Evolutionary conservation across 208 protist species (phyloP), one percentile per base, ranked within the genome.

Genomic region (Acanthamoeba sp.): DNA sequence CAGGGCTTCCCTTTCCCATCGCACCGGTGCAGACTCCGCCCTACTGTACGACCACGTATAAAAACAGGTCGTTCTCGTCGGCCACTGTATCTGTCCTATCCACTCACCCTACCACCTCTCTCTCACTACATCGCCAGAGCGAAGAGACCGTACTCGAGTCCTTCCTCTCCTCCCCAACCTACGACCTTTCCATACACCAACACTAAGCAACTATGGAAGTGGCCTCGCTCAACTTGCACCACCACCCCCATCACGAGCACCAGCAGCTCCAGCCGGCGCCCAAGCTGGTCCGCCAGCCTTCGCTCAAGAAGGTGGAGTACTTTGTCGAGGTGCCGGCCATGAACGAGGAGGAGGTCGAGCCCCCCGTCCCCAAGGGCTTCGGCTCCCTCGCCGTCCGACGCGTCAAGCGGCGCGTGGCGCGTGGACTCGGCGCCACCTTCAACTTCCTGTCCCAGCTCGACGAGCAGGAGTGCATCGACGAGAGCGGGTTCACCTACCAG

Each of bases 291-390:
- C 34, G 71, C 38, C 71, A 82, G 71, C 71, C 71, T 7, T 82
- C 71, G 38, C 71, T 82, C 71, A 82, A 82, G 71, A 82, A 82
- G 71, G 71, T 82, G 36, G 38, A 82, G 71, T 82, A 82, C 71
- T 82, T 82, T 14, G 18, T 50, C 71, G 71, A 82, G 71, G 24
- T 50, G n/a, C 36, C 40, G n/a, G 36, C 34, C 1, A 27, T 29
- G n/a, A 29, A 27, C 36, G 36, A 50, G 12, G 36, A 82, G 71
- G 40, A 40, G 38, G 71, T 32, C 38, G 71, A 82, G 71, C 71
- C 71, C 9, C 14, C 71, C 7, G 71, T 82, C 24, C 71, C 71
- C 36, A 40, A 48, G 40, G 38, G 71, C 36, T 12, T 82, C n/a
- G 38, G 71, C 27, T 50, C 71, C 2, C 71, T 82, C 24, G 38